Evolutionary conservation across 257 asterid species (phyloP).

Genomic region (Capsicum chinense): DNA sequence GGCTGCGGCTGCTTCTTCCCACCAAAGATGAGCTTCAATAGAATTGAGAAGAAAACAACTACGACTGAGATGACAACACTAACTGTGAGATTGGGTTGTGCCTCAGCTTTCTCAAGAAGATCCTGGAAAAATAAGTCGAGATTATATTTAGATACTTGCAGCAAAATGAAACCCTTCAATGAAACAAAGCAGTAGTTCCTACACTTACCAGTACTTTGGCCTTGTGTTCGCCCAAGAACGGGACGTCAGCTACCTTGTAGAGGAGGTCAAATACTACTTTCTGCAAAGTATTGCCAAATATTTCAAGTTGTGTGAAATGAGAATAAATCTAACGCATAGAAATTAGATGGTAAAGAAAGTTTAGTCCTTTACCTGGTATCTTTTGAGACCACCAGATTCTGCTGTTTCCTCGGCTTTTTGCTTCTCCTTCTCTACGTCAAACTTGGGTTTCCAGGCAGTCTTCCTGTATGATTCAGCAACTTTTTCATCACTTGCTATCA

Average conservation of each 20-base stretch:
- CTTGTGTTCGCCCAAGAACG: constrained; percentile 84
- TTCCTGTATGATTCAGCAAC: constrained; percentile 70
- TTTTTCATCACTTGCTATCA: constrained; percentile 68
- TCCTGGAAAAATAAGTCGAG: constrained; percentile 49
- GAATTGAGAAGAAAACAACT: constrained; percentile 59
- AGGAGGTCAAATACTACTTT: constrained; percentile 75
- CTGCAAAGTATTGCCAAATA: constrained; percentile 45
- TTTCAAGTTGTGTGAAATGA: not conserved
- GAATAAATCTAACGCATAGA: not conserved
- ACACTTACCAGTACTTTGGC: constrained; percentile 67
- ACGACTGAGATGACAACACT: constrained; percentile 59
- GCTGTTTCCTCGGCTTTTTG: constrained; percentile 69
- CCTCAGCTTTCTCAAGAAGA: constrained; percentile 83
- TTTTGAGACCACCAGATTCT: constrained; percentile 73
- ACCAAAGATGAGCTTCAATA: constrained; percentile 74
- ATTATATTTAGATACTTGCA: constrained; percentile 14
- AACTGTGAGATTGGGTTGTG: constrained; percentile 76
- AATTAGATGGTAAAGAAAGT: not conserved
- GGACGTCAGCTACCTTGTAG: constrained; percentile 83
- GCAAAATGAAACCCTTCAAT: not conserved
- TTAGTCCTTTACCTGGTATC: constrained; percentile 62
- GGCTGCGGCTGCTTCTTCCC: constrained; percentile 77
- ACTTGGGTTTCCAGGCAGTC: constrained; percentile 83
- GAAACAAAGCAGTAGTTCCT: not conserved
- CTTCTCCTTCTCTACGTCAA: constrained; percentile 74